Evolutionary conservation across 495 filamentous ascomycete species (phyloP), one percentile per base, ranked within the genome.

Genomic region (Hyphodiscus hymeniophilus): DNA sequence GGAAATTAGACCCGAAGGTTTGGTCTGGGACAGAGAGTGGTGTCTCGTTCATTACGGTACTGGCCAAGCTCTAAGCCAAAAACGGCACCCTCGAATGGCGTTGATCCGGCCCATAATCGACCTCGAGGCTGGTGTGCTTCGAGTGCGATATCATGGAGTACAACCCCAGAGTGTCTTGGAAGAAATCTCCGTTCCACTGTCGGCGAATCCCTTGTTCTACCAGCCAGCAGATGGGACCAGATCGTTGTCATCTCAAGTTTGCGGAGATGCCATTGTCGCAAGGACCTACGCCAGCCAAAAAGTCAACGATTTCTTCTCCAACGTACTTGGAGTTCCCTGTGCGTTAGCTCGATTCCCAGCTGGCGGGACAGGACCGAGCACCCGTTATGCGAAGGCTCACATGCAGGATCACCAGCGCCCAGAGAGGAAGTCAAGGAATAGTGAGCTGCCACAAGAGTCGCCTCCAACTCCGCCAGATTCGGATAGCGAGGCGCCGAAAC

Each of bases 11-110:
- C 65, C 69, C 13, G 84, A 94, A 64, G 90, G 90, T 0, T 67
- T 96, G 5, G 84, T 81, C 15, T 95, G 89, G 89, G 90, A 96
- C 62, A 69, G 89, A 42, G 90, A 96, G 65, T 96, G 90, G 90
- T 94, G 88, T 59, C 64, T 96, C 13, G 75, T 96, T 13, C 88
- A 94, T 60, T 78, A 82, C 57, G 85, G 87, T 7, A 89, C 87
- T 2, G 81, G 81, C 0, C 77, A 77, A 38, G 85, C 81, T 0
- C 64, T 96, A 40, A 90, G 74, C 52, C 88, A 94, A 60, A 95
- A 95, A 64, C 70, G 77, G 46, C 80, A 94, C 58, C 86, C 87
- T 2, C 73, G 70, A 15, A 94, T 96, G 89, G 81, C 86, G 3
- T 72, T 94, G 10, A 74, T 96, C 33, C 70, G 75, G 31, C 87